Base-by-base conservation (phyloP, 78 protist species). In the Monosiga brevicollis region DNA sequence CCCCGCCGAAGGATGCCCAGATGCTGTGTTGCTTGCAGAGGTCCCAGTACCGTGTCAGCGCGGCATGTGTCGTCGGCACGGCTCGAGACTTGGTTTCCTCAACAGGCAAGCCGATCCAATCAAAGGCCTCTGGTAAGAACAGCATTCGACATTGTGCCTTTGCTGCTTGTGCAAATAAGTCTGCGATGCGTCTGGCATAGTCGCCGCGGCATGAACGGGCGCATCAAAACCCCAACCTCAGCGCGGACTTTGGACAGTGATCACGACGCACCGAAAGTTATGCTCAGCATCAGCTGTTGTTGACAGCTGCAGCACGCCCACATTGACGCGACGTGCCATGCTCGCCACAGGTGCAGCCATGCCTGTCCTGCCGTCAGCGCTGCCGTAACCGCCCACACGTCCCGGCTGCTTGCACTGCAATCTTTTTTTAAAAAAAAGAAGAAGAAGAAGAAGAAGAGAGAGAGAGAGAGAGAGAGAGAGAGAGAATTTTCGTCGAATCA, bases 1-100 rank as follows among this genome's bases (percentile, higher is more conserved):
- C 55, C 40, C 90, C 90, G 1, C 93, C 93, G 25, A 85, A 62
- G 0, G 83, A 72, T 36, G 87, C 37, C 93, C 93, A 90, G 34
- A 90, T 2, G 23, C 39, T 40, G 42, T 15, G 25, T 34, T 74
- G 76, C 29, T 55, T 34, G 0, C 90, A 90, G 29, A 80, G 83
- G 22, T 35, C 23, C 24, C 62, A 35, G 75, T 76, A 87, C 54
- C 22, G 11, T 0, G 42, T 24, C 20, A 90, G 0, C 10, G 42
- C 11, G 24, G 81, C 41, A 1, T 88, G 85, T 37, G 35, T 76
- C n/a, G 83, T 25, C 9, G 86, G 49, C 79, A 75, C 78, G 23
- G 87, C 86, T 23, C 72, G 25, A 3, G 36, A 43, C 9, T 32
- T 29, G 1, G 82, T 70, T 26, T 76, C 41, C 40, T 49, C 76